These are phyloP conservation scores for Beverwykella pulmonaria DNA, from an alignment of 495 filamentous ascomycete genomes.

Conservation along the genomic window DNA sequence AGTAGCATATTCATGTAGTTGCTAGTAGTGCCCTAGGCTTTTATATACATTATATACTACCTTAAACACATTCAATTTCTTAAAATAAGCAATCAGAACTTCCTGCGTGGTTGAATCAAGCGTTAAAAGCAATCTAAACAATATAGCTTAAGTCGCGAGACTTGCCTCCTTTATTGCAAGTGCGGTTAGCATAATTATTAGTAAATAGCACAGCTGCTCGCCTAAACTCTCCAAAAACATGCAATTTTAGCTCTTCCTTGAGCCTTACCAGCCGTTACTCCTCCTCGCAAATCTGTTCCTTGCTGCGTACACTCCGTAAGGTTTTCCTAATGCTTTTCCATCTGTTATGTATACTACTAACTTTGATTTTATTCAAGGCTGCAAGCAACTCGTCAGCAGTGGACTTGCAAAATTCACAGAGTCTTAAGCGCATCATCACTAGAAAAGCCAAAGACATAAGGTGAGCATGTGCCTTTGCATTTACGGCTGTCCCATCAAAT, in stretches of 20 bases:
- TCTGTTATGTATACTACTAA: not conserved
- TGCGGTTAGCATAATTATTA: conserved; percentile 9
- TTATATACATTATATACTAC: not conserved
- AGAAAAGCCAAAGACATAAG: too few species aligned
- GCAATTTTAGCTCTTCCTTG: conserved; percentile 13
- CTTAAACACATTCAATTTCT: conserved; percentile 13
- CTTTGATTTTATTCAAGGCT: conserved; percentile 4
- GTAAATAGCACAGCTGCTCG: not conserved
- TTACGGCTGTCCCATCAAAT: too few species aligned
- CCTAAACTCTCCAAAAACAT: conserved; percentile 14
- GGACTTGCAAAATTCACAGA: not conserved
- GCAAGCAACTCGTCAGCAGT: not conserved
- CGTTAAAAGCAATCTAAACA: not conserved
- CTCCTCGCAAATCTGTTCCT: conserved; percentile 15
- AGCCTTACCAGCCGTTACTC: conserved; percentile 19
- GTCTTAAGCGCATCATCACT: conserved; percentile 1
- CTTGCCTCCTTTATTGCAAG: conserved; percentile 2
- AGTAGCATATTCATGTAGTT: too few species aligned
- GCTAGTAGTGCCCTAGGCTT: too few species aligned
- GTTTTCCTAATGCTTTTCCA: conserved; percentile 7
- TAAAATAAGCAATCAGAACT: conserved; percentile 4
- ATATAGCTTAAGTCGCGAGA: conserved; percentile 1
- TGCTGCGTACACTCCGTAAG: not conserved
- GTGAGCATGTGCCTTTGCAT: too few species aligned
- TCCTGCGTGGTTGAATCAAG: not conserved